Evolutionary conservation across 768 basidiomycete species (phyloP), one percentile per base, ranked within the genome.

Genomic region (Daedaleopsis sinensis): DNA sequence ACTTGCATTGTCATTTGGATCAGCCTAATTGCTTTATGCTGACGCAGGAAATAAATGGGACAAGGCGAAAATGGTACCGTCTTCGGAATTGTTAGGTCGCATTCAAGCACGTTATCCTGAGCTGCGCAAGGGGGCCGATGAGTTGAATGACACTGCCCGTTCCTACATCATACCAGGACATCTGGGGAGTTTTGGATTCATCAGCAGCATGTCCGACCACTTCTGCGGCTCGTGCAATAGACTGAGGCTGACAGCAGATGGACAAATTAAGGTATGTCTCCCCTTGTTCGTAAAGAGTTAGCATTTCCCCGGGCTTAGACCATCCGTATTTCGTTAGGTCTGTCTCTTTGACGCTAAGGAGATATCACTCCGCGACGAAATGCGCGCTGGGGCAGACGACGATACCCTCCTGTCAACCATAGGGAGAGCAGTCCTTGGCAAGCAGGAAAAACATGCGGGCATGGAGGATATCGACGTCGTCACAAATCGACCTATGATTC

Each of bases 151-250:
- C 67, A 94, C 92, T n/a, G 90, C 91, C 19, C 84, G 90, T 52
- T 87, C 86, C 23, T 94, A 89, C 83, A 75, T 80, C 63, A 84
- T 94, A 55, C 90, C 89, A 0, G 89, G 88, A 6, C 84, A 87
- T 70, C 65, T 62, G 61, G 93, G 93, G 23, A 84, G 79, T 70
- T 82, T 88, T 72, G 93, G 88, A n/a, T 93, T 95, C 74, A 96
- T 96, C 70, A 92, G 87, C 70, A 93, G 90, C 78, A 94, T 94
- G 93, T 94, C 92, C 18, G 93, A 96, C 73, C 93, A 94, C 74
- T 94, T 96, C 68, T 95, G 93, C 73, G 82, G 84, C 1, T 86
- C 88, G 1, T 96, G 93, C 76, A 94, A 93, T 68, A 82, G 93
- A 58, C 78, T 95, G 52, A 81, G 94, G 44, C 79, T 96, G 49